Evolutionary conservation across 129 eudicot species (phyloP).

Genomic region (Oenanthe sinensis): DNA sequence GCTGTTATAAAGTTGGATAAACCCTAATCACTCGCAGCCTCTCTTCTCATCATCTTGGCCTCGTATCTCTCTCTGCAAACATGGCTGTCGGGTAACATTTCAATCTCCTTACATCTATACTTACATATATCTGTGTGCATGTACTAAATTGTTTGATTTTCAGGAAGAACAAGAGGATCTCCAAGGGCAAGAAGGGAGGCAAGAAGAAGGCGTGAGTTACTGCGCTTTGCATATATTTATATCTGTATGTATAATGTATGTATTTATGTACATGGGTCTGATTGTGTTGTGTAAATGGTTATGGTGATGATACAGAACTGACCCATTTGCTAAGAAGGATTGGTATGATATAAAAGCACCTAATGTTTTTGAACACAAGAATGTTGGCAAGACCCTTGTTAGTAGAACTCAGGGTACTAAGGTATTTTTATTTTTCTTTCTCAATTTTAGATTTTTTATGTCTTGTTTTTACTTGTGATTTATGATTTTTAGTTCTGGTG

Average conservation of each 20-base stretch:
- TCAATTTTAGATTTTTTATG: background rate
- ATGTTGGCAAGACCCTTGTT: conserved; percentile 24
- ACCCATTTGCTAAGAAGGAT: conserved; percentile 20
- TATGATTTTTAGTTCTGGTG: background rate
- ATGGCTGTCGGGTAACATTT: background rate
- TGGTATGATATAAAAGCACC: conserved; percentile 22
- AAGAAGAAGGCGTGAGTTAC: conserved; percentile 4
- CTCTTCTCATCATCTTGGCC: background rate
- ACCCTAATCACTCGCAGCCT: background rate
- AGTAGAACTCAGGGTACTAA: conserved; percentile 24
- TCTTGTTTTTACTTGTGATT: background rate
- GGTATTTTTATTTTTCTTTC: background rate
- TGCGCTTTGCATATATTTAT: background rate
- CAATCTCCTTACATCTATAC: background rate
- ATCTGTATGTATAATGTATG: background rate
- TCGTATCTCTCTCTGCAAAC: background rate
- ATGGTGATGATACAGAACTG: conserved; percentile 7
- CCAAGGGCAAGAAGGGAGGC: conserved; percentile 6
- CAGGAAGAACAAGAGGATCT: conserved; percentile 10
- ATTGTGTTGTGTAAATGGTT: background rate
- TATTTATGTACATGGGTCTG: background rate
- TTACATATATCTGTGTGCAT: background rate
- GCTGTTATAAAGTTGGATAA: background rate
- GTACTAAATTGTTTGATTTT: background rate
- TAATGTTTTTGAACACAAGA: conserved; percentile 5